Percentiles rank a stretch among this genome's conserved stretches.
Evolutionary conservation across 139 green algal genomes (phyloP).

Genomic region (Marvania coccoides): DNA sequence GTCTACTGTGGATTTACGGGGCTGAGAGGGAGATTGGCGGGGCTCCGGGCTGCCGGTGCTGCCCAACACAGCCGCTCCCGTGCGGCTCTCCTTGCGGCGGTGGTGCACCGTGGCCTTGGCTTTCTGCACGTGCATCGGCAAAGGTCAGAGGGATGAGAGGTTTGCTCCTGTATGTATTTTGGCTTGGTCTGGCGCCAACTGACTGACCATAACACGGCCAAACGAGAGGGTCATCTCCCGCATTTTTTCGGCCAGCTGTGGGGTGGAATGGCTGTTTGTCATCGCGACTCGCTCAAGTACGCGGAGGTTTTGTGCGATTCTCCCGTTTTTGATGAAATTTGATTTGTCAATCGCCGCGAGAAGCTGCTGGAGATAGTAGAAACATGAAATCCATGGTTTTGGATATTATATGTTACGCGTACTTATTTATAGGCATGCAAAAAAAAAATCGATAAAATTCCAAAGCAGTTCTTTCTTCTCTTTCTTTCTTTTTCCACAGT

Average conservation of each 20-base stretch:
- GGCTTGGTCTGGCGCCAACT: background rate
- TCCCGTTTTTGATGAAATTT: too few relatives aligned
- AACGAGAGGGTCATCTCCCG: background rate
- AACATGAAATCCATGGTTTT: too few relatives aligned
- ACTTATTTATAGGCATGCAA: too few relatives aligned
- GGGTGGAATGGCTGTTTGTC: too few relatives aligned
- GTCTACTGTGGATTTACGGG: conserved; percentile 7
- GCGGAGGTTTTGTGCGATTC: too few relatives aligned
- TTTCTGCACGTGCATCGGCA: background rate
- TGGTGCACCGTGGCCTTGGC: background rate
- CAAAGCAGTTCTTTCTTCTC: too few relatives aligned
- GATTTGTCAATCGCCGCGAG: too few relatives aligned
- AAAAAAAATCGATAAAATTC: too few relatives aligned
- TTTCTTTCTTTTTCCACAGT: too few relatives aligned
- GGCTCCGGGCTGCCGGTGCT: background rate
- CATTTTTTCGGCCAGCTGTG: background rate
- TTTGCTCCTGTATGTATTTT: background rate
- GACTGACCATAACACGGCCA: background rate
- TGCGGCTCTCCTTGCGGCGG: background rate
- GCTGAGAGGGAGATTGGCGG: background rate
- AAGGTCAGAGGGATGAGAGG: background rate
- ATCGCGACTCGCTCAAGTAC: too few relatives aligned
- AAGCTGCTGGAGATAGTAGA: too few relatives aligned
- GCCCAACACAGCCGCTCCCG: background rate
- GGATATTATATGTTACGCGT: too few relatives aligned